A percentile compares a stretch with the other conserved stretches of the same genome.
phyloP scores from a whole-genome alignment of 1,284 basidiomycete genomes.

The Leccinum pallidistipes region DNA sequence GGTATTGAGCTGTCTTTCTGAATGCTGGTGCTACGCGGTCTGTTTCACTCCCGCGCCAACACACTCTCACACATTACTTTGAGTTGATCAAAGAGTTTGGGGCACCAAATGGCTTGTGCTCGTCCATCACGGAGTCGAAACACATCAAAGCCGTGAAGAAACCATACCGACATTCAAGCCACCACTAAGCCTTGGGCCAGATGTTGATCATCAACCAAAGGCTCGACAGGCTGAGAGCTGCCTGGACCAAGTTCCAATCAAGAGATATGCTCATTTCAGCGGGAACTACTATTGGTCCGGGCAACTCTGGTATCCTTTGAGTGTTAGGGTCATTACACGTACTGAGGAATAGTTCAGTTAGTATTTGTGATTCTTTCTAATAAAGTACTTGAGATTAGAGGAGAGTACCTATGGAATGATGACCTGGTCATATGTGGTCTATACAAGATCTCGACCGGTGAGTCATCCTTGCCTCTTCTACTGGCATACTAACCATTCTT shows the following conservation, averaged over 20 bases:
- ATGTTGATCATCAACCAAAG: background rate
- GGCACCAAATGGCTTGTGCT: conserved; percentile 1
- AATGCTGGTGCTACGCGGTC: background rate
- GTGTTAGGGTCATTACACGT: too few relatives aligned
- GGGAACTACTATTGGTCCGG: too few relatives aligned
- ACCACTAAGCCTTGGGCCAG: background rate
- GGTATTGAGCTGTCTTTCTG: background rate
- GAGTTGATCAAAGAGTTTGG: conserved; percentile 2
- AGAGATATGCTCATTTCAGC: background rate
- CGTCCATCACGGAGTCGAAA: background rate
- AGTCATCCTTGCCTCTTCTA: background rate
- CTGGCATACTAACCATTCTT: background rate
- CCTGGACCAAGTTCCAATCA: background rate
- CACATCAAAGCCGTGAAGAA: background rate
- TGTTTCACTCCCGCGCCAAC: conserved; percentile 2
- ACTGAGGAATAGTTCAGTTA: too few relatives aligned
- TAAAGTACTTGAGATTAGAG: background rate
- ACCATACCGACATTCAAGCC: background rate
- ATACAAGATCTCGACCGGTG: conserved; percentile 3
- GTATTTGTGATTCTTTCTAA: too few relatives aligned
- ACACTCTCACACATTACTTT: background rate
- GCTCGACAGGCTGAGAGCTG: background rate
- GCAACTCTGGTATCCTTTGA: too few relatives aligned
- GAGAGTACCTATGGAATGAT: conserved; percentile 1
- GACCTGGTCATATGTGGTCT: conserved; percentile 4